A percentile compares a stretch with the other conserved stretches of the same genome.
phyloP scores from a whole-genome alignment of 2,329 filamentous ascomycete genomes.

The Calonectria naviculata region DNA sequence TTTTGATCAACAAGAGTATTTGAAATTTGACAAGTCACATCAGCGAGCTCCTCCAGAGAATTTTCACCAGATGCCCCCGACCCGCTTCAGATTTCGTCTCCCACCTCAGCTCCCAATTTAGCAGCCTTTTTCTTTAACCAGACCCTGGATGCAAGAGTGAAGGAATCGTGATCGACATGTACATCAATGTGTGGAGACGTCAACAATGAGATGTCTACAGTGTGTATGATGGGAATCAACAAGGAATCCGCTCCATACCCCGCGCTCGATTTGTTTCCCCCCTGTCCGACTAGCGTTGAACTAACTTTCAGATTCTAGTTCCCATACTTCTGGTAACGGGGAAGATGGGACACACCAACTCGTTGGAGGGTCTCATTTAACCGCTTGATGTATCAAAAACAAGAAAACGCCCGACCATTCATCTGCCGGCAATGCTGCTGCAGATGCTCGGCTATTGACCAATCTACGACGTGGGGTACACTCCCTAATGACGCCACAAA shows the following conservation, averaged over 20 bases:
- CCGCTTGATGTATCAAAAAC: neutral
- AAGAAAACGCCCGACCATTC: neutral
- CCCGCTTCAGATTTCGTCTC: too few relatives aligned
- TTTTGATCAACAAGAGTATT: too few relatives aligned
- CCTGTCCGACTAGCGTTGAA: neutral
- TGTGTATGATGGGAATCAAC: neutral
- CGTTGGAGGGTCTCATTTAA: neutral
- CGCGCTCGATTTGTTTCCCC: neutral
- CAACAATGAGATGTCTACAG: neutral
- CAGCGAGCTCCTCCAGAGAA: too few relatives aligned
- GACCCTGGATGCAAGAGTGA: neutral
- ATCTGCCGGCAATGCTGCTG: neutral
- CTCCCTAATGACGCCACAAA: slow-evolving; percentile 3
- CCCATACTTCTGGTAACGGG: neutral
- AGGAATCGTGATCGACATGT: neutral
- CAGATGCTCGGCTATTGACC: neutral
- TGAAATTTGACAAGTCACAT: too few relatives aligned
- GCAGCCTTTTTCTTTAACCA: too few relatives aligned
- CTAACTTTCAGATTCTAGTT: neutral
- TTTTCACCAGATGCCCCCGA: too few relatives aligned
- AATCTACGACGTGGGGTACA: neutral
- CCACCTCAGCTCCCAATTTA: too few relatives aligned
- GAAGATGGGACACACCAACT: neutral
- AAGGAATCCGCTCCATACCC: neutral
- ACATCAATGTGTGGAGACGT: neutral